phyloP scores from a whole-genome alignment of 73 alveolate genomes.

The Uronychia setigera region DNA sequence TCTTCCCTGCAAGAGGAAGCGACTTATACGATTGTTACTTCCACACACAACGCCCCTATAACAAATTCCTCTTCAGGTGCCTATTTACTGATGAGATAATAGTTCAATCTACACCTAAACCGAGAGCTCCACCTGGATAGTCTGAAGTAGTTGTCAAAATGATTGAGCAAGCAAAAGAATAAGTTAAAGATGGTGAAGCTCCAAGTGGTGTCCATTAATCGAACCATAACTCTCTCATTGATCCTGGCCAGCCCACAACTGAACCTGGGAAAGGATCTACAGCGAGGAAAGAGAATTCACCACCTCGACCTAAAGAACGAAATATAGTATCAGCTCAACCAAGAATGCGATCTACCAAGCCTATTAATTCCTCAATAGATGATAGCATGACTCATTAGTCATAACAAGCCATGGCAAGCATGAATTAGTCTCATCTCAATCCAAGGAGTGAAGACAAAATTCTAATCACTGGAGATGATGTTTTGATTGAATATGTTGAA shows the following conservation, averaged over 20 bases:
- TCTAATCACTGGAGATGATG: constrained; percentile 65
- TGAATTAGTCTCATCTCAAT: constrained; percentile 2
- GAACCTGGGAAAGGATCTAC: background rate
- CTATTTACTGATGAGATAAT: constrained; percentile 55
- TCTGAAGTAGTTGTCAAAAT: background rate
- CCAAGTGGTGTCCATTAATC: background rate
- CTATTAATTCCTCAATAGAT: background rate
- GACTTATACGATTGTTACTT: constrained; percentile 54
- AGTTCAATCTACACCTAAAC: background rate
- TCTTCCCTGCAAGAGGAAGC: constrained; percentile 68
- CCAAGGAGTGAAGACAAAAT: constrained; percentile 48
- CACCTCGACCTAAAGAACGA: background rate
- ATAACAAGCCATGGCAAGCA: constrained; percentile 28
- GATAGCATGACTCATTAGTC: background rate
- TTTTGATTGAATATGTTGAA: constrained; percentile 56
- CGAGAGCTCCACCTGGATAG: constrained; percentile 7
- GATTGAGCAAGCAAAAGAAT: background rate
- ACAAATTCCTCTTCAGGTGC: constrained; percentile 41
- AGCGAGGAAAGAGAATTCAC: background rate
- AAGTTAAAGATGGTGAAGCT: background rate
- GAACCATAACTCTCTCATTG: background rate
- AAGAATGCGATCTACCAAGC: background rate
- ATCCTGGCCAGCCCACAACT: no score
- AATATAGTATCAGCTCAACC: constrained; percentile 12
- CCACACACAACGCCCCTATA: constrained; percentile 29